Evolutionary conservation across 164 flowering plant genomes (phyloP), one percentile per base, ranked within the genome.

Genomic region (Pachysandra terminalis): DNA sequence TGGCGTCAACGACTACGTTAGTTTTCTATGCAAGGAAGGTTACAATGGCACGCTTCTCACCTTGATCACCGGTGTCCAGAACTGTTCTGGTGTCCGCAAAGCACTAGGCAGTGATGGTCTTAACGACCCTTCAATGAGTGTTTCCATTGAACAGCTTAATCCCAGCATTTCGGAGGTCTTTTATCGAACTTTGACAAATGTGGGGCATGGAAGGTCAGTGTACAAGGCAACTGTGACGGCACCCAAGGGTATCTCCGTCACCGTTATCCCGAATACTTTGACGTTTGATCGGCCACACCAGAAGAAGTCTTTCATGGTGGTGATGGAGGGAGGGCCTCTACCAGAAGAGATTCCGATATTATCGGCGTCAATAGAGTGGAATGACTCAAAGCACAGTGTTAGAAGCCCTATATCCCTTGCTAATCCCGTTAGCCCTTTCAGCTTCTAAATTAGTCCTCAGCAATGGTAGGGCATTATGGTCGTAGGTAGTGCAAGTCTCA

Each of bases 121-220:
- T 21, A 91, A 91, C 77, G 89, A 91, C 63, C 97, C 97, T 7
- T 77, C 88, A 51, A 81, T 91, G 75, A 86, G 84, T 41, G 19
- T 58, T 1, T 80, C 80, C 19, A 69, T 84, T 19, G 17, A 19
- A 2, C 24, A 21, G 0, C 12, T 64, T 0, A 48, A 41, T 0
- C 6, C 56, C 0, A 45, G 77, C 1, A 35, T 83, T 45, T 74
- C 80, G 0, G 89, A 85, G 0, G 73, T 73, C 3, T 89, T 84
- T 63, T 56, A 73, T 49, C 75, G 95, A 24, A 81, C 79, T 0
- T 88, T 89, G 59, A 91, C 90, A 14, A 56, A 86, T 26, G 95
- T 89, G 0, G 91, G 83, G 4, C 12, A n/a, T 2, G 73, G 56
- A 0, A 75, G 71, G 0, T 75, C 87, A 0, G 71, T 68, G 14